Evolutionary conservation across 2,329 filamentous ascomycete genomes (phyloP).

Genomic region (Fusarium chlamydosporum): DNA sequence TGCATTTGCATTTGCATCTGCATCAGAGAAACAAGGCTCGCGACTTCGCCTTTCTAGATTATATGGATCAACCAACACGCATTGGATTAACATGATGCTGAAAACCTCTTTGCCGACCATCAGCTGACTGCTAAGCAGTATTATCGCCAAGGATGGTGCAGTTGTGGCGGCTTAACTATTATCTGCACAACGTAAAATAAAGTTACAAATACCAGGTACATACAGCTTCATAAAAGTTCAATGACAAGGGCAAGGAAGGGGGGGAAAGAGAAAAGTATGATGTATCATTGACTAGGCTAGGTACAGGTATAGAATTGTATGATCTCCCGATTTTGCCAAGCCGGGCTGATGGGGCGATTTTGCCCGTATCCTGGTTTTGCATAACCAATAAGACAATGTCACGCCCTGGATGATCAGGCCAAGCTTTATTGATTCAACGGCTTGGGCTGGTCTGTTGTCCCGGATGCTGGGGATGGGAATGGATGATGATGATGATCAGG

Average conservation of each 20-base stretch:
- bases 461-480: neutral
- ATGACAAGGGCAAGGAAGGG: neutral
- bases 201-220: neutral
- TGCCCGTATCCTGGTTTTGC: neutral
- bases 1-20: neutral
- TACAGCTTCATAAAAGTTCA: no score
- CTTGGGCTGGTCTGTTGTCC: neutral
- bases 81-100: neutral
- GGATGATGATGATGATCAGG: neutral
- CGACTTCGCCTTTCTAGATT: slow-evolving; percentile 2
- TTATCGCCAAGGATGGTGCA: slow-evolving; percentile 24
- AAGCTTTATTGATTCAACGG: slow-evolving; percentile 1
- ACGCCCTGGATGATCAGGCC: slow-evolving; percentile 15
- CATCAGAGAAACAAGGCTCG: neutral
- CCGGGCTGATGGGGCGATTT: neutral
- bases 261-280: neutral
- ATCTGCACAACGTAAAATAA: slow-evolving; percentile 6
- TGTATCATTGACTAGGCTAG: neutral
- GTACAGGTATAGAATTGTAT: neutral
- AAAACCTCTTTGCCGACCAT: neutral
- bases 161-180: slow-evolving; percentile 26
- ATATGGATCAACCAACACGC: neutral
- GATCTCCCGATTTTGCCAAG: slow-evolving; percentile 32
- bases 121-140: slow-evolving; percentile 13
- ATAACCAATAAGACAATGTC: slow-evolving; percentile 10